Conservation (phyloP, 371 early-diverging fungal genomes). For the Lichtheimia corymbifera region DNA sequence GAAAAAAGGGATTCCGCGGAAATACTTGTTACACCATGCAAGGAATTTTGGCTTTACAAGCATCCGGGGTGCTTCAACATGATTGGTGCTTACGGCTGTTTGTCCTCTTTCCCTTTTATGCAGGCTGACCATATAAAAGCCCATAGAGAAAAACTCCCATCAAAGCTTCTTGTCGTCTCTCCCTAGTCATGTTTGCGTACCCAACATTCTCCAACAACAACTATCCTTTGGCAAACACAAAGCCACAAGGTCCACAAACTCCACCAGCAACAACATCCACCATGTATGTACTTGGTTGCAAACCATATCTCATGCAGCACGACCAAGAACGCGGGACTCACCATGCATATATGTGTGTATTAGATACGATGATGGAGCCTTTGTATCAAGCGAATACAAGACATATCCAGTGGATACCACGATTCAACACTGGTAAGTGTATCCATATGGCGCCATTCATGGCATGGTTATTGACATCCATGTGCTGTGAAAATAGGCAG, state of each 20-base stretch:
- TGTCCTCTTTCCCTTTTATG: conserved; percentile 8
- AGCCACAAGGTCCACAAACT: conserved; percentile 1
- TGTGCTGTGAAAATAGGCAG: conserved; percentile 13
- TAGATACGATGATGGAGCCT: conserved; percentile 16
- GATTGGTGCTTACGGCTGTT: conserved; percentile 11
- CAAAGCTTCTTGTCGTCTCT: conserved; percentile 4
- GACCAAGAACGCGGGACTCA: too few species aligned
- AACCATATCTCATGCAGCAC: neutral
- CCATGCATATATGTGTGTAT: too few species aligned
- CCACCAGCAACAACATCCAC: conserved; percentile 6
- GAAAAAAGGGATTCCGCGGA: neutral
- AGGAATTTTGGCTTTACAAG: neutral
- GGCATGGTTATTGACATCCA: neutral
- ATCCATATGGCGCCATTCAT: neutral
- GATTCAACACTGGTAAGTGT: conserved; percentile 23
- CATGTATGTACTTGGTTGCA: conserved; percentile 8
- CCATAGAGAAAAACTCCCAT: neutral
- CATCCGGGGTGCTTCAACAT: conserved; percentile 8
- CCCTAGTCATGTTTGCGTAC: conserved; percentile 17
- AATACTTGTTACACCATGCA: neutral
- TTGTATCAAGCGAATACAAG: conserved; percentile 7
- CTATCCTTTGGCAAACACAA: conserved; percentile 15
- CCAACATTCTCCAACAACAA: conserved; percentile 15
- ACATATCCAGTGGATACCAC: conserved; percentile 13
- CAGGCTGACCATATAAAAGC: conserved; percentile 3